phyloP scores from a whole-genome alignment of 106 monocot species.

The Apostasia ramifera region DNA sequence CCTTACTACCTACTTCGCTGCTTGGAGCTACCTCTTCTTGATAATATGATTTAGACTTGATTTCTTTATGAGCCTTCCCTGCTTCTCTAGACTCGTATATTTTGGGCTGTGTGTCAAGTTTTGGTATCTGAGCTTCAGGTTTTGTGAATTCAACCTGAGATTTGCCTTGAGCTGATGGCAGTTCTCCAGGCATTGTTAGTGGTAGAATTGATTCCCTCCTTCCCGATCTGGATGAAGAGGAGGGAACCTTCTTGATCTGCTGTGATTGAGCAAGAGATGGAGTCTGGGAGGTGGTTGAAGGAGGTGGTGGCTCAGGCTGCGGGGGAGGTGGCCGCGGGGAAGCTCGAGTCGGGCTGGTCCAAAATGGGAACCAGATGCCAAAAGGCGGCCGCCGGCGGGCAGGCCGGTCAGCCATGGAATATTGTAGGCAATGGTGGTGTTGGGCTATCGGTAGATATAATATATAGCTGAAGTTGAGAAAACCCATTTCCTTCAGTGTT shows the following conservation, averaged over 20 bases:
- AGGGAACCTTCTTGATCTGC: background rate
- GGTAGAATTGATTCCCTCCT: background rate
- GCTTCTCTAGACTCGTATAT: background rate
- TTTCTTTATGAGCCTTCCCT: background rate
- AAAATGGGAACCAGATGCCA: constrained; percentile 26
- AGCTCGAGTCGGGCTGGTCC: constrained; percentile 3
- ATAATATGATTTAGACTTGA: background rate
- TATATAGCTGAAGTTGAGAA: constrained; percentile 8
- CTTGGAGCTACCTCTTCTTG: background rate
- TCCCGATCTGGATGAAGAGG: background rate
- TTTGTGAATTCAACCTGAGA: background rate
- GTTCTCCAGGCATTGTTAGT: background rate
- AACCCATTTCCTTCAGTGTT: constrained; percentile 3
- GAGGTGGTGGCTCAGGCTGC: constrained; percentile 1
- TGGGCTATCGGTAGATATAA: background rate
- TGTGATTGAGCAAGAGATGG: background rate
- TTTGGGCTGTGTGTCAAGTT: background rate
- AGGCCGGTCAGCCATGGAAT: constrained; percentile 18
- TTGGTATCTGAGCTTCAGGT: background rate
- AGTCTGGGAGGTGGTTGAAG: background rate
- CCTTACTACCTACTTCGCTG: background rate
- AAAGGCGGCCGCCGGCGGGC: constrained; percentile 12
- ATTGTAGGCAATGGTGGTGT: background rate
- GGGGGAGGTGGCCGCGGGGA: constrained; percentile 2
- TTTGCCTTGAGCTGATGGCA: background rate